Evolutionary conservation across 139 green algal species (phyloP), one percentile per base, ranked within the genome.

Genomic region (Chlamydomonas urium): DNA sequence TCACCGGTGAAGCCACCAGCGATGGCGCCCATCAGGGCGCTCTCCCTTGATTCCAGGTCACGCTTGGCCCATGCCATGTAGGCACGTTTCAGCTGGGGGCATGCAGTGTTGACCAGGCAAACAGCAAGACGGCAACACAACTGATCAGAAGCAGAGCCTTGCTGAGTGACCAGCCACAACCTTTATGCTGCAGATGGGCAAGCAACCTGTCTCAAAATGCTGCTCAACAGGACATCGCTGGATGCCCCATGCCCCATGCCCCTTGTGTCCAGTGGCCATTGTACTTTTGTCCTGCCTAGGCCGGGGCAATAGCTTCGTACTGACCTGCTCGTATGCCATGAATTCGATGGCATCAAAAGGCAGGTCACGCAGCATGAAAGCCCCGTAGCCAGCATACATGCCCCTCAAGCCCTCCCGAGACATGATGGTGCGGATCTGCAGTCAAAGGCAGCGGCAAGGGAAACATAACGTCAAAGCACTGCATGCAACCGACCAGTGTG

Each of bases 341-440:
- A 99, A 99, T 82, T 99, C 94, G 45, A 99, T 95, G 62, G 95
- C 95, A 66, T 99, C 95, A 79, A 99, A 99, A 0, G 95, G 94
- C 60, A 99, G 87, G 78, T 99, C 95, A 6, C 95, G 82, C 59
- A 98, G 79, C 60, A 99, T 81, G 86, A 99, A 99, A n/a, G 93
- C 94, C 4, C 89, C 85, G 78, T 98, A 99, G 36, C 95, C 95
- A n/a, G 91, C 92, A 81, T 97, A 96, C 59, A 97, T 34, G 32
- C 95, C 88, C 2, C 76, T 71, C 28, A 93, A 14, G 4, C 95
- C 93, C 82, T 99, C 90, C 48, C 69, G 79, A 0, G 65, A 58
- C 1, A 94, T 17, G 57, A 99, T 97, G 47, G 65, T 77, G 21
- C 84, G 53, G 24, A 98, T 57, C 61, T 61, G 42, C 28, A 14